phyloP scores from a whole-genome alignment of 805 yeast genomes.

The Metschnikowia similis region DNA sequence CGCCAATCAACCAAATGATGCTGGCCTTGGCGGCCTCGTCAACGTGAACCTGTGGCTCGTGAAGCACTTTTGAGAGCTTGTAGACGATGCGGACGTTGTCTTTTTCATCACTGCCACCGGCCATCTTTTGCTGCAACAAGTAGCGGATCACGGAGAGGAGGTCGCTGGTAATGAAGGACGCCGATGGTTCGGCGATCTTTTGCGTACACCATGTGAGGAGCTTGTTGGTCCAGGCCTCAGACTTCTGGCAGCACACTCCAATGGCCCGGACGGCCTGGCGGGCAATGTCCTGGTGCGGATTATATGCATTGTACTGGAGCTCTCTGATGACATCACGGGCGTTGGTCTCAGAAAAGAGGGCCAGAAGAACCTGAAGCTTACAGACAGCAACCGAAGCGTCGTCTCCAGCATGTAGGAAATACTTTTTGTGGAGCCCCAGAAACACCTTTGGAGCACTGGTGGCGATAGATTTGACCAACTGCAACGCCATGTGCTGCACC shows the following conservation, averaged over 20 bases:
- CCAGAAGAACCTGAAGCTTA: conserved; percentile 60
- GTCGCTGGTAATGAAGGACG: conserved; percentile 47
- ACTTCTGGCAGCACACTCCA: conserved; percentile 53
- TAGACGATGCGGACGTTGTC: conserved; percentile 51
- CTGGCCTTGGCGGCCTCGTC: conserved; percentile 65
- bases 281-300: conserved; percentile 22
- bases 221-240: conserved; percentile 45
- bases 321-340: conserved; percentile 54
- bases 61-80: conserved; percentile 33
- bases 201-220: conserved; percentile 62
- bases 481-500: conserved; percentile 35
- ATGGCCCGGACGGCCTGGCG: conserved; percentile 56
- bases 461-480: conserved; percentile 33
- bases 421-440: conserved; percentile 36
- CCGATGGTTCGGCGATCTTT: conserved; percentile 32
- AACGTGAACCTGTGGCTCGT: conserved; percentile 11
- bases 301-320: conserved; percentile 52
- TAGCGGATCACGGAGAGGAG: conserved; percentile 68
- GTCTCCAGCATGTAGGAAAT: conserved; percentile 59
- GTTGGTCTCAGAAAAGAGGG: conserved; percentile 52
- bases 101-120: conserved; percentile 15
- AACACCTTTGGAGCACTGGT: conserved; percentile 20
- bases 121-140: conserved; percentile 54
- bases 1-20: conserved; percentile 89
- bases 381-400: conserved; percentile 36